phyloP scores from a whole-genome alignment of 257 asterid species.

The Scutellaria minor region DNA sequence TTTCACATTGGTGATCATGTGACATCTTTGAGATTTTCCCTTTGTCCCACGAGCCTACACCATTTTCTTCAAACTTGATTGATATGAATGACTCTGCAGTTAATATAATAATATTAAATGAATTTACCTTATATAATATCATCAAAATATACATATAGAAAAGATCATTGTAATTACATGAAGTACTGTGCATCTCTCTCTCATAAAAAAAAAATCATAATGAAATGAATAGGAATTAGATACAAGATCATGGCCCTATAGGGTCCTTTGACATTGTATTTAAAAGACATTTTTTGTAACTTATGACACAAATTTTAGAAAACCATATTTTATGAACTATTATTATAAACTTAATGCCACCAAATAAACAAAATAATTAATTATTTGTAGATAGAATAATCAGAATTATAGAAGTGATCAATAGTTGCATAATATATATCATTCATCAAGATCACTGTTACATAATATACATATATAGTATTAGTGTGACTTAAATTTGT shows the following conservation, averaged over 20 bases:
- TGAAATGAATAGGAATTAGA: too few species aligned
- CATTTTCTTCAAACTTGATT: constrained; percentile 83
- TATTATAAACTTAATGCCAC: background rate
- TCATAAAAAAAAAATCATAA: too few species aligned
- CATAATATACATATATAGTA: background rate
- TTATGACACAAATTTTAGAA: background rate
- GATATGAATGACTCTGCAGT: constrained; percentile 88
- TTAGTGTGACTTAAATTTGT: background rate
- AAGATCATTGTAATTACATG: background rate
- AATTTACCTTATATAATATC: background rate
- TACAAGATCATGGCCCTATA: background rate
- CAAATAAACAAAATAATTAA: background rate
- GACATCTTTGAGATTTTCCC: constrained; percentile 37
- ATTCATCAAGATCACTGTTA: background rate
- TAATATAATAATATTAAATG: background rate
- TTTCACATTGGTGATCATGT: background rate
- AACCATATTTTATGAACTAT: too few species aligned
- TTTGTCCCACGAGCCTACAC: constrained; percentile 62
- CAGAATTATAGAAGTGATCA: background rate
- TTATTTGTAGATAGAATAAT: too few species aligned
- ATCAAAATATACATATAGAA: background rate
- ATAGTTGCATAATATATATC: too few species aligned
- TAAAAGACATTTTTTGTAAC: constrained; percentile 8
- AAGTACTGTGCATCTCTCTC: too few species aligned
- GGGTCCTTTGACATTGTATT: constrained; percentile 3